These are phyloP conservation scores for Luffa acutangula DNA, from an alignment of 306 rosid species.

Conservation along the genomic window DNA sequence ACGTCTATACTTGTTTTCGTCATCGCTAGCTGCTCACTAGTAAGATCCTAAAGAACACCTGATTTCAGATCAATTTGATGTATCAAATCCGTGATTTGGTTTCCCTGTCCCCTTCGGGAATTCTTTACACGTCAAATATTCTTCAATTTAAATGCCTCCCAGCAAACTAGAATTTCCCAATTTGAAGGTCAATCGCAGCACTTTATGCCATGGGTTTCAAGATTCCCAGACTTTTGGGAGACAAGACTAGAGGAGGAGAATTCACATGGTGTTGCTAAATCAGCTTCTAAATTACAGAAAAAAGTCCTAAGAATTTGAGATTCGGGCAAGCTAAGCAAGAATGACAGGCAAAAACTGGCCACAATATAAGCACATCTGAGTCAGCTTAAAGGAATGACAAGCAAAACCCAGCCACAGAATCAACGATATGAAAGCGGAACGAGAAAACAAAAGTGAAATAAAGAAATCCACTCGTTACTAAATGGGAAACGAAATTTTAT, in stretches of 20 bases:
- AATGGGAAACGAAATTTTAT: background rate
- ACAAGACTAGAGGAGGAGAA: background rate
- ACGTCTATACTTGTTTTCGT: conserved; percentile 23
- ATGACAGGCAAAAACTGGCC: background rate
- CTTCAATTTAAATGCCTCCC: background rate
- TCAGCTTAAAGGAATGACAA: background rate
- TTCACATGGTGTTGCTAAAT: background rate
- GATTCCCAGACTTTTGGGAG: background rate
- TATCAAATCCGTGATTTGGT: background rate
- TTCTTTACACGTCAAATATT: background rate
- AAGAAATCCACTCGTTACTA: background rate
- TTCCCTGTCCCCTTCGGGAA: background rate
- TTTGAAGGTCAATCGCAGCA: background rate
- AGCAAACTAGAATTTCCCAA: background rate
- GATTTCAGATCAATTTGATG: background rate
- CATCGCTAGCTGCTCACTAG: conserved; percentile 47
- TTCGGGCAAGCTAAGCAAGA: background rate
- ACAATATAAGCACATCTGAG: background rate
- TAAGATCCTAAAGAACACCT: conserved; percentile 16
- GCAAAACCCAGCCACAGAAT: background rate
- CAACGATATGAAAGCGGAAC: background rate
- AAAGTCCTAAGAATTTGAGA: background rate
- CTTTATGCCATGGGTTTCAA: background rate
- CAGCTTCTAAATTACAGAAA: background rate
- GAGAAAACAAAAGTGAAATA: background rate